Conservation (phyloP, 2,329 filamentous ascomycete genomes). For the Pseudogymnoascus sp. region DNA sequence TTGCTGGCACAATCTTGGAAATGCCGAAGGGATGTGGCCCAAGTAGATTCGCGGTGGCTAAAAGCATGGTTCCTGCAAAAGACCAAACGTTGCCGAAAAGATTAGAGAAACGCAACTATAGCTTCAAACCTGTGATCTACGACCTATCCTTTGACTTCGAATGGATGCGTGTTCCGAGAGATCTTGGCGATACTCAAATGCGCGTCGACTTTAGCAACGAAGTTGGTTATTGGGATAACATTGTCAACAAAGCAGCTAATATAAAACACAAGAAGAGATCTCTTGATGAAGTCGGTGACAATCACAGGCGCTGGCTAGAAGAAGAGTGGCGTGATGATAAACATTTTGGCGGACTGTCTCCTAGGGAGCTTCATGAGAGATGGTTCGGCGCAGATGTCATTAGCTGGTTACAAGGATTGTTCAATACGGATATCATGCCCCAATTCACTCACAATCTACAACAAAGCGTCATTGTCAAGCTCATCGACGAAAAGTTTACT, state of each 20-base stretch:
- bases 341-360: conserved; percentile 17
- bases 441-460: conserved; percentile 17
- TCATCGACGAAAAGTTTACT: conserved; percentile 15
- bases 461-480: conserved; percentile 12
- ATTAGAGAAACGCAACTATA: conserved; percentile 11
- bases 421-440: conserved; percentile 16
- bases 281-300: conserved; percentile 17
- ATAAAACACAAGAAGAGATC: background rate
- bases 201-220: conserved; percentile 34
- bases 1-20: conserved; percentile 24
- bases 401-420: conserved; percentile 18
- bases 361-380: conserved; percentile 23
- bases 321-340: conserved; percentile 25
- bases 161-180: conserved; percentile 28
- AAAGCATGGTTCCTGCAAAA: conserved; percentile 14
- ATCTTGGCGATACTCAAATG: conserved; percentile 27
- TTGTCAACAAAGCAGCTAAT: conserved; percentile 18
- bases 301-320: conserved; percentile 25
- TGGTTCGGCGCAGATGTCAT: conserved; percentile 24
- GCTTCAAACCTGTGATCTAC: conserved; percentile 21
- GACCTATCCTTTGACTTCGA: conserved; percentile 35
- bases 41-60: conserved; percentile 23
- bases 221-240: conserved; percentile 30
- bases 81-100: conserved; percentile 20
- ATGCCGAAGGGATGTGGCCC: conserved; percentile 25